These are phyloP conservation scores for Podaxis sp. DNA, from an alignment of 768 basidiomycete genomes.

Conservation along the genomic window DNA sequence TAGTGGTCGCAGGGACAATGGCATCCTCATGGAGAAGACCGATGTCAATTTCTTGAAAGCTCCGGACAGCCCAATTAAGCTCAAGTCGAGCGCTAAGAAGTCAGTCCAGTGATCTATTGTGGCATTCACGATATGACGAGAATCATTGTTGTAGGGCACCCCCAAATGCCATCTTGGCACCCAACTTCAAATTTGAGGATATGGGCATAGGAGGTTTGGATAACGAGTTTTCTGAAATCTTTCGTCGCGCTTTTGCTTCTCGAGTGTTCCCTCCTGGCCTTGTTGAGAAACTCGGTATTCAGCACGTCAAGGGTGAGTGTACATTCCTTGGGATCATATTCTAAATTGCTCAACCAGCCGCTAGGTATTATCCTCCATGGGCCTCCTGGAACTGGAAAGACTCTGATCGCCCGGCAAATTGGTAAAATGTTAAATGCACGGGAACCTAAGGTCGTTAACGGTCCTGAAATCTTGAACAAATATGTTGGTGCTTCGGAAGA, in stretches of 20 bases:
- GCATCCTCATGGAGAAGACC: constrained; percentile 88
- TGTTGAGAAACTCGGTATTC: constrained; percentile 96
- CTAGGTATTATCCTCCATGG: constrained; percentile 91
- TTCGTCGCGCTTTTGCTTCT: constrained; percentile 96
- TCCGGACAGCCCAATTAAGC: constrained; percentile 72
- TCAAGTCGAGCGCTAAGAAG: constrained; percentile 92
- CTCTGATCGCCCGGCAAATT: constrained; percentile 95
- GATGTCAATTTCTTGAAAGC: constrained; percentile 89
- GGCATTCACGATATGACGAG: background rate
- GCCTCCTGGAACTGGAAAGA: constrained; percentile 98
- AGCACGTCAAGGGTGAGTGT: constrained; percentile 88
- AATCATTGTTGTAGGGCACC: constrained; percentile 51
- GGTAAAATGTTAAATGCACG: constrained; percentile 98
- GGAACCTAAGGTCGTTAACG: constrained; percentile 98
- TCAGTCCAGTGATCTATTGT: constrained; percentile 27
- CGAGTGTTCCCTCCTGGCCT: constrained; percentile 97
- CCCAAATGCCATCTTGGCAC: constrained; percentile 91
- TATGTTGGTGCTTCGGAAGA: constrained; percentile 97
- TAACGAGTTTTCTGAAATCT: constrained; percentile 91
- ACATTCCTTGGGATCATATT: background rate
- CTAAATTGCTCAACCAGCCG: background rate
- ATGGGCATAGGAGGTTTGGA: constrained; percentile 99
- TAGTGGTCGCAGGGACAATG: constrained; percentile 37
- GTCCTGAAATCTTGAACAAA: constrained; percentile 96
- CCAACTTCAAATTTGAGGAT: constrained; percentile 99